phyloP scores from a whole-genome alignment of 1,139 yeast genomes.

The Saccharomyces pastorianus region DNA sequence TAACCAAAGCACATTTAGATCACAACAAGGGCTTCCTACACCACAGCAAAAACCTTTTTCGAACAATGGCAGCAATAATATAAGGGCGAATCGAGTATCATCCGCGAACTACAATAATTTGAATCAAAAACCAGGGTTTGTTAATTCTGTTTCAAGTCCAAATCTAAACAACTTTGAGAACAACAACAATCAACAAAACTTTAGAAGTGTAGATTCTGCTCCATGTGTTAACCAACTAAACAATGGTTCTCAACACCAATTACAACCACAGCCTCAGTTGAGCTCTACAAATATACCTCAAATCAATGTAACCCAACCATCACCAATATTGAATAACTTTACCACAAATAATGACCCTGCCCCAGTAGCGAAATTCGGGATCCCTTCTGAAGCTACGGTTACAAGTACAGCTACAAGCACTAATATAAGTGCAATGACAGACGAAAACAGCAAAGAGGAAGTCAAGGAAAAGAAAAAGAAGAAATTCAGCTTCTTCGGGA shows the following conservation, averaged over 20 bases:
- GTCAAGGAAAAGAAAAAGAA: slow-evolving; percentile 17
- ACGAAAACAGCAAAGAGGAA: slow-evolving; percentile 3
- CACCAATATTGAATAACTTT: not conserved
- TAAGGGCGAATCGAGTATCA: not conserved
- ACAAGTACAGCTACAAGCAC: slow-evolving; percentile 3
- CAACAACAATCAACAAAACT: not conserved
- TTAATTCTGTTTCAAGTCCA: slow-evolving; percentile 1
- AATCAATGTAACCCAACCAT: not conserved
- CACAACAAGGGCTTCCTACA: not conserved
- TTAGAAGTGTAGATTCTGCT: not conserved
- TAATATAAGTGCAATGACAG: slow-evolving; percentile 5
- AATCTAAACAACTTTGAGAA: not conserved
- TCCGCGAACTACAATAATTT: not conserved
- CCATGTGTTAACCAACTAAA: not conserved
- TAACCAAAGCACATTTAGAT: slow-evolving; percentile 9
- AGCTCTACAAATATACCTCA: not conserved
- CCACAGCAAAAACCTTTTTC: not conserved
- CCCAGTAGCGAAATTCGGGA: not conserved
- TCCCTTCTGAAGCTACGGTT: not conserved
- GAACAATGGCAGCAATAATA: not conserved
- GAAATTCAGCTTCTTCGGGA: slow-evolving; percentile 25
- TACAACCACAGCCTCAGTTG: not conserved
- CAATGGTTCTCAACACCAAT: not conserved
- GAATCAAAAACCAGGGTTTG: slow-evolving; percentile 1
- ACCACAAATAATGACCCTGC: not conserved